A percentile compares a stretch with the other conserved stretches of the same genome.
These are phyloP conservation scores for Nicotiana rustica DNA, from an alignment of 305 asterid species.

Conservation along the genomic window DNA sequence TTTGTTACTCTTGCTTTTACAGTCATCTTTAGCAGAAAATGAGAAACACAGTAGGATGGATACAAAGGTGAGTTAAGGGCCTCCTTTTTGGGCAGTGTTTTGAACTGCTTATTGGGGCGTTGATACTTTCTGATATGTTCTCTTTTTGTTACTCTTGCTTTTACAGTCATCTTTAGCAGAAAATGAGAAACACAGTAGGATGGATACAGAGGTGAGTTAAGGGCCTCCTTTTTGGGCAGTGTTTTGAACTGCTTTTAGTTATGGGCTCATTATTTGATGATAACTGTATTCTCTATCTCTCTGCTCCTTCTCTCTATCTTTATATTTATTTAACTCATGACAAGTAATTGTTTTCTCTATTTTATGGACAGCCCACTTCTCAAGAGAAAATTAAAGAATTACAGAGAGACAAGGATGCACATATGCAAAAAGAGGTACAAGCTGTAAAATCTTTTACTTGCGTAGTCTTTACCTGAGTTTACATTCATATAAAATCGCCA, in stretches of 20 bases:
- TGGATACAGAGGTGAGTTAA: conserved; percentile 60
- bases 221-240: conserved; percentile 26
- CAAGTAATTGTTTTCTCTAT: conserved; percentile 10
- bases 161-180: conserved; percentile 48
- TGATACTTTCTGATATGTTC: conserved; percentile 30
- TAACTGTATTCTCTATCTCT: background rate
- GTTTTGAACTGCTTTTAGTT: conserved; percentile 31
- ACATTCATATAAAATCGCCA: background rate
- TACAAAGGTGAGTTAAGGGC: conserved; percentile 55
- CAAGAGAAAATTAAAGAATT: conserved; percentile 55
- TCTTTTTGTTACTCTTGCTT: conserved; percentile 18
- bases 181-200: conserved; percentile 47
- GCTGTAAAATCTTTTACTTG: conserved; percentile 15
- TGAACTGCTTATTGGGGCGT: conserved; percentile 29
- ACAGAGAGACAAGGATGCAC: conserved; percentile 56
- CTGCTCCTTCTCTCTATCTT: background rate
- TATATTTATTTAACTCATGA: conserved; percentile 11
- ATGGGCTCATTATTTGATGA: conserved; percentile 25
- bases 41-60: conserved; percentile 52
- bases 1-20: conserved; percentile 32
- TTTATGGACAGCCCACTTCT: conserved; percentile 51
- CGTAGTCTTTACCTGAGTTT: background rate
- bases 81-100: conserved; percentile 22
- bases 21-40: conserved; percentile 46
- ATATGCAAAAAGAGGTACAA: conserved; percentile 59